Evolutionary conservation across 2,329 filamentous ascomycete genomes (phyloP).

Genomic region (Penicillium sp.): DNA sequence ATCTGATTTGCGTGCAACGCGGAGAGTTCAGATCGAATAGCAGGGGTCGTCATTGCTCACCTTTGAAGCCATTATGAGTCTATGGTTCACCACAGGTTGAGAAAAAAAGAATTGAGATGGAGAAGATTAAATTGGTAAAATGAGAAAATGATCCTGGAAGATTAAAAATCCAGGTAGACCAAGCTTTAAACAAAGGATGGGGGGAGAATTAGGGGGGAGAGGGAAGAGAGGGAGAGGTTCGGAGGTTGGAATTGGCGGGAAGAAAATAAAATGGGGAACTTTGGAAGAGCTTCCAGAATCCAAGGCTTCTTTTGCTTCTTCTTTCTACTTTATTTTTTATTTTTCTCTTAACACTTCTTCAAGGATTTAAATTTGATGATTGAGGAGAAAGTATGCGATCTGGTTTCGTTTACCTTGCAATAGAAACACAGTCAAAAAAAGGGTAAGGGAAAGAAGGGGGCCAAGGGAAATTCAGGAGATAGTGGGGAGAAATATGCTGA

Average conservation of each 20-base stretch:
- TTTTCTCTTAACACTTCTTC: not conserved
- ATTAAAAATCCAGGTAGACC: conserved; percentile 4
- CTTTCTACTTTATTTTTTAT: not conserved
- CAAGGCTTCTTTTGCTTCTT: not conserved
- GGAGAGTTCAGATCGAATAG: not conserved
- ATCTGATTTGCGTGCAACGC: not conserved
- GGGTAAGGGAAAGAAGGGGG: conserved; percentile 12
- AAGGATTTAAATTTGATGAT: too few species aligned
- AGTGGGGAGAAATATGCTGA: conserved; percentile 11
- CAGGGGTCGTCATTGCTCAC: conserved; percentile 13
- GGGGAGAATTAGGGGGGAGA: conserved; percentile 12
- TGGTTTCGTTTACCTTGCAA: not conserved
- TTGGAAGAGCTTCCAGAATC: not conserved
- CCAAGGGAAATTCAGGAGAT: conserved; percentile 15
- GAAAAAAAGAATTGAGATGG: conserved; percentile 2
- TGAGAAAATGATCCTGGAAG: conserved; percentile 11
- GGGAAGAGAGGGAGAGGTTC: conserved; percentile 9
- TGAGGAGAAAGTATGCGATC: not conserved
- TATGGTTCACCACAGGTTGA: conserved; percentile 5
- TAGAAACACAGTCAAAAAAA: not conserved
- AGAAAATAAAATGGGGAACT: conserved; percentile 8
- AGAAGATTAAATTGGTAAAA: conserved; percentile 6
- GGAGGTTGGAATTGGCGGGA: conserved; percentile 17
- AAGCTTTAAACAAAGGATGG: conserved; percentile 11
- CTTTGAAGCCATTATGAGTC: conserved; percentile 26